Conservation (phyloP, 495 filamentous ascomycete species). For the Penicillium arizonense region DNA sequence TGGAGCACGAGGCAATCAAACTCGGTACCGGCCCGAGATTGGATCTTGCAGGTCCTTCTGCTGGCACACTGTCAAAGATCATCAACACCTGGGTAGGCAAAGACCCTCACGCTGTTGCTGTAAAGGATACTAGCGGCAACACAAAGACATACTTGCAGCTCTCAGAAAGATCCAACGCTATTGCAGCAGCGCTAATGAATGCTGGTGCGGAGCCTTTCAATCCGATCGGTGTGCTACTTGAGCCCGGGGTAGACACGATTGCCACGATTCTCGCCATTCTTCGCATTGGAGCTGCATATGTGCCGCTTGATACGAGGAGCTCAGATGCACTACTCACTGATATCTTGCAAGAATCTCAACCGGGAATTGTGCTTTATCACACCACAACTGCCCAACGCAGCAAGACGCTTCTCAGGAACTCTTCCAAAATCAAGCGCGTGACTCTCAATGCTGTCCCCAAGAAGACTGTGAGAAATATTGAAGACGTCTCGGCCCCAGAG, state of each 20-base stretch:
- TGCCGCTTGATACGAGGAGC: background rate
- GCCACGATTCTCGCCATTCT: slow-evolving; percentile 49
- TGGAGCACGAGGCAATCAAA: background rate
- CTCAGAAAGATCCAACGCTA: background rate
- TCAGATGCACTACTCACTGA: background rate
- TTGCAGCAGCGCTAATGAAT: background rate
- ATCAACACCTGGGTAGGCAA: background rate
- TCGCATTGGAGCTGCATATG: slow-evolving; percentile 42
- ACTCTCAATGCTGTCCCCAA: too few relatives aligned
- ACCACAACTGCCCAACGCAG: background rate
- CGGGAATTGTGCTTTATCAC: slow-evolving; percentile 1
- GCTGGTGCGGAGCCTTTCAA: too few relatives aligned
- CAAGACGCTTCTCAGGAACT: too few relatives aligned
- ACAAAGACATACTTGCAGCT: slow-evolving; percentile 3
- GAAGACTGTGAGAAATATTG: too few relatives aligned
- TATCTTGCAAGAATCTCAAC: background rate
- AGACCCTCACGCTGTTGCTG: background rate
- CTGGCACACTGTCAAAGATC: background rate
- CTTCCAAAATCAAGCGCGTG: too few relatives aligned
- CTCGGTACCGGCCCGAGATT: background rate
- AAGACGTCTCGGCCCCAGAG: too few relatives aligned
- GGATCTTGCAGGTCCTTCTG: background rate
- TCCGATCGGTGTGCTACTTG: slow-evolving; percentile 6
- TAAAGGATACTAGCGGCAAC: slow-evolving; percentile 7
- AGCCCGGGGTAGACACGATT: slow-evolving; percentile 37